These are phyloP conservation scores for Thielaviopsis populi DNA, from an alignment of 2,329 filamentous ascomycete species.

Conservation along the genomic window DNA sequence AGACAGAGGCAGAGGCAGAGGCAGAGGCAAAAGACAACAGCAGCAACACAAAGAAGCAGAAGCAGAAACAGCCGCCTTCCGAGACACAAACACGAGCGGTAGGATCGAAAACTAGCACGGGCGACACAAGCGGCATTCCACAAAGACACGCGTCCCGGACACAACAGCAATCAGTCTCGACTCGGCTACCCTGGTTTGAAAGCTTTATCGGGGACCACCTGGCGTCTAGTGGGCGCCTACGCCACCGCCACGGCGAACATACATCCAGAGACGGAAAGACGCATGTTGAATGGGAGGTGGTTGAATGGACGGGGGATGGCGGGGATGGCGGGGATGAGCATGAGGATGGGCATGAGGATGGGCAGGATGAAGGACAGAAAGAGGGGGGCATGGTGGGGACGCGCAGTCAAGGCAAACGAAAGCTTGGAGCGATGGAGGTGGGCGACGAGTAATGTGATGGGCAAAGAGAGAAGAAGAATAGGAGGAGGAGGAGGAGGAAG, in stretches of 20 bases:
- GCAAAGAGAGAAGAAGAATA: too few relatives aligned
- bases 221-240: slow-evolving; percentile 46
- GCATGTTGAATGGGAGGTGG: slow-evolving; percentile 68
- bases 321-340: slow-evolving; percentile 12
- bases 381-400: not conserved
- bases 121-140: not conserved
- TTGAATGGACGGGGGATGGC: slow-evolving; percentile 49
- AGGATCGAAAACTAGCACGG: not conserved
- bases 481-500: too few relatives aligned
- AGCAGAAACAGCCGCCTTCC: not conserved
- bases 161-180: slow-evolving; percentile 20
- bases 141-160: not conserved
- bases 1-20: slow-evolving; percentile 12
- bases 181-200: slow-evolving; percentile 68
- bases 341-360: not conserved
- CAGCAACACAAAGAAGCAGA: not conserved
- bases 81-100: not conserved
- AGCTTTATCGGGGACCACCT: slow-evolving; percentile 50
- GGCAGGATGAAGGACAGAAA: not conserved
- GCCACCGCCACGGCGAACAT: slow-evolving; percentile 41
- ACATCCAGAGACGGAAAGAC: slow-evolving; percentile 46
- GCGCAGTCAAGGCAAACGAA: not conserved
- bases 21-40: slow-evolving; percentile 17
- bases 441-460: not conserved
- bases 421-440: not conserved